A percentile compares a stretch with the other conserved stretches of the same genome.
These are phyloP conservation scores for Pseudozyma thailandica DNA, from an alignment of 1,284 basidiomycete species.

Conservation along the genomic window DNA sequence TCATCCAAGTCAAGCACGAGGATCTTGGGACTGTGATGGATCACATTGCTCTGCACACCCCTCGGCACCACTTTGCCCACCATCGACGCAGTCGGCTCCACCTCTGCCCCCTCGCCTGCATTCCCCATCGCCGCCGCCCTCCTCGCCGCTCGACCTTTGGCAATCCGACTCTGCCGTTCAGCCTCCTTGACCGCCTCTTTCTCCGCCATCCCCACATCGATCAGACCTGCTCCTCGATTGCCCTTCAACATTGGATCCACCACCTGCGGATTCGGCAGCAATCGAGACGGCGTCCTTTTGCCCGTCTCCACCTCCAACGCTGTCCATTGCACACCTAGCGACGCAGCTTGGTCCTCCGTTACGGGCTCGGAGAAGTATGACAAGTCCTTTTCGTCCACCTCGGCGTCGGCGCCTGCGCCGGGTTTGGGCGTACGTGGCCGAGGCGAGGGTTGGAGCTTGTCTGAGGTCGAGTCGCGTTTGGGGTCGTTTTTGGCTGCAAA, in stretches of 20 bases:
- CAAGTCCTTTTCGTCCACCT: conserved; percentile 12
- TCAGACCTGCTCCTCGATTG: conserved; percentile 34
- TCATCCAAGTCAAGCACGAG: conserved; percentile 89
- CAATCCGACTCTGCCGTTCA: conserved; percentile 35
- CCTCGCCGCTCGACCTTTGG: conserved; percentile 29
- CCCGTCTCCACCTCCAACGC: conserved; percentile 15
- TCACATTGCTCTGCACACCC: conserved; percentile 27
- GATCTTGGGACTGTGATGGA: conserved; percentile 66
- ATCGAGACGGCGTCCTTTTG: conserved; percentile 24
- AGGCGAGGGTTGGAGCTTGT: not conserved
- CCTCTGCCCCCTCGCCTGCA: not conserved
- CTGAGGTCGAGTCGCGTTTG: conserved; percentile 13
- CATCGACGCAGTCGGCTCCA: conserved; percentile 1
- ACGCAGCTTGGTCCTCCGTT: conserved; percentile 54
- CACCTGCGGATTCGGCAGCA: conserved; percentile 57
- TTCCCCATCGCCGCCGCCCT: conserved; percentile 14
- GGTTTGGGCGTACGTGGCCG: conserved; percentile 30
- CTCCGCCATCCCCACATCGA: conserved; percentile 36
- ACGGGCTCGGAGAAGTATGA: conserved; percentile 31
- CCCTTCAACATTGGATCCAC: conserved; percentile 56
- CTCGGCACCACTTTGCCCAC: conserved; percentile 32
- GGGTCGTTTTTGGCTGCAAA: conserved; percentile 18
- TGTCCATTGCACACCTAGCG: conserved; percentile 20
- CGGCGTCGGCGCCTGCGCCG: no score
- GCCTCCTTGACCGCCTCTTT: conserved; percentile 44